Conservation (phyloP, 768 basidiomycete genomes). For the Auriscalpium orientale region DNA sequence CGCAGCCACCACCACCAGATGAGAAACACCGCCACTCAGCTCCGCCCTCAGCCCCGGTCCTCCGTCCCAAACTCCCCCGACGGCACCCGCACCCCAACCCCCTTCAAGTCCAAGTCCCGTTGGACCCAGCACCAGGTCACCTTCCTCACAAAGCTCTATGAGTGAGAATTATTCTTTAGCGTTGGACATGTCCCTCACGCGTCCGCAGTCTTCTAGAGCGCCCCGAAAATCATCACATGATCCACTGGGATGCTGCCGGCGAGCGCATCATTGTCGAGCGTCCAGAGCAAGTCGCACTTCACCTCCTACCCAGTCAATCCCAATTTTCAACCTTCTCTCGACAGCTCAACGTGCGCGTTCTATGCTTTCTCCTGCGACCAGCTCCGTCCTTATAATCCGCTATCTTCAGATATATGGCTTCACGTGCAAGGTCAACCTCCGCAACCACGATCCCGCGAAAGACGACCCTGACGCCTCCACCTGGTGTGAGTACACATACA, state of each 20-base stretch:
- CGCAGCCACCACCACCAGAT: conserved; percentile 7
- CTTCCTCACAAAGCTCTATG: conserved; percentile 94
- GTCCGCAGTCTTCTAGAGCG: conserved; percentile 70
- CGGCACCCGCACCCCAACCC: conserved; percentile 8
- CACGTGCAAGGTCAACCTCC: conserved; percentile 95
- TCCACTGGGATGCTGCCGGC: conserved; percentile 90
- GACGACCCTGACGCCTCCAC: conserved; percentile 95
- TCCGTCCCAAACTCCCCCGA: conserved; percentile 13
- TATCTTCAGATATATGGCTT: conserved; percentile 84
- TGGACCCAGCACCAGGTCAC: conserved; percentile 32
- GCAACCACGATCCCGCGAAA: conserved; percentile 90
- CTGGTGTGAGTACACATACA: conserved; percentile 68
- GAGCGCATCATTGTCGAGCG: conserved; percentile 94
- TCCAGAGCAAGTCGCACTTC: conserved; percentile 88
- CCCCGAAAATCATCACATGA: conserved; percentile 93
- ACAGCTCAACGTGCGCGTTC: conserved; percentile 73
- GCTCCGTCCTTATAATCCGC: conserved; percentile 15
- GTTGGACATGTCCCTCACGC: not conserved
- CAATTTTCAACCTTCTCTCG: conserved; percentile 95
- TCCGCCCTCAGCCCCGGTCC: not conserved
- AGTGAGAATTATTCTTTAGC: conserved; percentile 43
- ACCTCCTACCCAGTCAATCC: conserved; percentile 91
- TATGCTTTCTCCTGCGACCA: conserved; percentile 3
- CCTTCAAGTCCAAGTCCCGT: conserved; percentile 13
- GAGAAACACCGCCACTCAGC: conserved; percentile 6